These are phyloP conservation scores for Raphanus raphanistrum DNA, from an alignment of 345 rosid genomes.

Conservation along the genomic window DNA sequence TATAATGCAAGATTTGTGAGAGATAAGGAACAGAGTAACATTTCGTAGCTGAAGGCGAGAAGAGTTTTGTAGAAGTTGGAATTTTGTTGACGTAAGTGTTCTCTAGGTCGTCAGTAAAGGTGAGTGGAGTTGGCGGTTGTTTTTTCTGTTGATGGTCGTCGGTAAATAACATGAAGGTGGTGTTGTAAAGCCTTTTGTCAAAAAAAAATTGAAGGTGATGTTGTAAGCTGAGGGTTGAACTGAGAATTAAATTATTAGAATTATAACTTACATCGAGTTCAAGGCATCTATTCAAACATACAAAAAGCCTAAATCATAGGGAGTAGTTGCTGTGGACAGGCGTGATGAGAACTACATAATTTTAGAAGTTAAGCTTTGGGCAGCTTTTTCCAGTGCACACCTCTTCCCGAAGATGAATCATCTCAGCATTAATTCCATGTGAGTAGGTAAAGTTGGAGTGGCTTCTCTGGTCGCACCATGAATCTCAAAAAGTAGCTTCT, in stretches of 20 bases:
- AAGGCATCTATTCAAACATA: not conserved
- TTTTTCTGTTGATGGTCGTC: not conserved
- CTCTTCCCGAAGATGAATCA: not conserved
- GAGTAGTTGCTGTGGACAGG: not conserved
- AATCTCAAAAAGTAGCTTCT: too few species aligned
- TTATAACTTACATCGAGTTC: too few species aligned
- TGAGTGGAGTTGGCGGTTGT: not conserved
- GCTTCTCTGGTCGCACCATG: too few species aligned
- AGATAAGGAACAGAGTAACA: not conserved
- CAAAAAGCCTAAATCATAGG: not conserved
- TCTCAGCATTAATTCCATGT: not conserved
- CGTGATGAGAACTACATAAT: not conserved
- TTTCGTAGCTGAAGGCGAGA: not conserved
- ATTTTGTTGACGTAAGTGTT: not conserved
- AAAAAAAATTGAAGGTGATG: too few species aligned
- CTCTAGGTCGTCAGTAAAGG: not conserved
- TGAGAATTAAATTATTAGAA: too few species aligned
- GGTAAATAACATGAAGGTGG: not conserved
- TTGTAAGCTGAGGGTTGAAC: too few species aligned
- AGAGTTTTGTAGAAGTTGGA: not conserved
- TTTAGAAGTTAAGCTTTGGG: not conserved
- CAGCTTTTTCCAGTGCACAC: not conserved
- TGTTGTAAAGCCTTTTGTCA: not conserved
- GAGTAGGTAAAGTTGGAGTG: not conserved
- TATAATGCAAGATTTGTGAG: too few species aligned